Percentiles rank a stretch among this genome's conserved stretches.
Conservation (phyloP, 1,284 basidiomycete genomes). For the Fomes fomentarius region DNA sequence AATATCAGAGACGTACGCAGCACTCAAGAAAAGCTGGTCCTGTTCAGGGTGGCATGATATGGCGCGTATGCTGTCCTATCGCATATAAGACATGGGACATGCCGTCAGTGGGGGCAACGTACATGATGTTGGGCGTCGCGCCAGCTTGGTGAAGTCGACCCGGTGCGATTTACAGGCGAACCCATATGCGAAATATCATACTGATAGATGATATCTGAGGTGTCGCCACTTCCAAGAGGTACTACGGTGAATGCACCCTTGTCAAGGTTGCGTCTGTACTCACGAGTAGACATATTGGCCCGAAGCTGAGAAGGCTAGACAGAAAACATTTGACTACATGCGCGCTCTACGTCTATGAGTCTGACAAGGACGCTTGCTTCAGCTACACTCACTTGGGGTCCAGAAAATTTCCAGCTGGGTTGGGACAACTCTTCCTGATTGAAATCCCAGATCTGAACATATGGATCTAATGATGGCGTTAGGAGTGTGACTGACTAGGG, state of each 20-base stretch:
- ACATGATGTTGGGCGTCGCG: slow-evolving; percentile 12
- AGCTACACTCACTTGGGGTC: slow-evolving; percentile 55
- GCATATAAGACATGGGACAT: neutral
- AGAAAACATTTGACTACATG: slow-evolving; percentile 65
- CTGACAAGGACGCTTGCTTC: too few species aligned
- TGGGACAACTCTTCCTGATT: slow-evolving; percentile 57
- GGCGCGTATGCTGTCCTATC: slow-evolving; percentile 63
- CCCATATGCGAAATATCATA: slow-evolving; percentile 50
- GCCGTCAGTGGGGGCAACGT: neutral
- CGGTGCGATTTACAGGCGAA: slow-evolving; percentile 19
- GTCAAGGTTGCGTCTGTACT: too few species aligned
- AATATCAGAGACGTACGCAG: slow-evolving; percentile 49
- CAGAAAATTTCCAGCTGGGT: slow-evolving; percentile 52
- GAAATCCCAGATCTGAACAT: slow-evolving; percentile 71
- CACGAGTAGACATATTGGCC: slow-evolving; percentile 68
- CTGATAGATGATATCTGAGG: slow-evolving; percentile 56
- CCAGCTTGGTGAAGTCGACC: neutral
- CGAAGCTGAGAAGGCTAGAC: slow-evolving; percentile 66
- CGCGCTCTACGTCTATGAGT: neutral
- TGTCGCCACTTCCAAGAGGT: slow-evolving; percentile 55
- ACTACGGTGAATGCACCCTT: too few species aligned
- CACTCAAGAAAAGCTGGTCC: slow-evolving; percentile 69
- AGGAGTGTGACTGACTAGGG: neutral
- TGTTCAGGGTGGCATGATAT: slow-evolving; percentile 64
- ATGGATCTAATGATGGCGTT: slow-evolving; percentile 47